Percentiles rank a stretch among this genome's conserved stretches.
phyloP scores from a whole-genome alignment of 73 alveolate genomes.

The Vitrella brassicaformis region DNA sequence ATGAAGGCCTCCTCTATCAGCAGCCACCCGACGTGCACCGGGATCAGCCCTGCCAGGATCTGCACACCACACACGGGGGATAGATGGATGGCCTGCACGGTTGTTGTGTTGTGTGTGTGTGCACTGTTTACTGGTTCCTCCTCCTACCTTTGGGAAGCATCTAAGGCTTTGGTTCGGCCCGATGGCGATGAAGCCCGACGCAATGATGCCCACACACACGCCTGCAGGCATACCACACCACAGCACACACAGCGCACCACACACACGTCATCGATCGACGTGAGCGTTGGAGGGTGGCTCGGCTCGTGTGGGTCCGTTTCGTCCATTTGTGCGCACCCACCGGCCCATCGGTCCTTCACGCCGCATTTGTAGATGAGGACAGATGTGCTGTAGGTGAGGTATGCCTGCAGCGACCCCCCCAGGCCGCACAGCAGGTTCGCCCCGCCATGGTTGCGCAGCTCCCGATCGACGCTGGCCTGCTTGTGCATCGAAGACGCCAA shows the following conservation, averaged over 20 bases:
- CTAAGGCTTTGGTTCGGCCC: too few species aligned
- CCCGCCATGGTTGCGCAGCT: constrained; percentile 8
- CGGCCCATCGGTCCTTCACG: constrained; percentile 11
- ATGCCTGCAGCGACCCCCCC: constrained; percentile 9
- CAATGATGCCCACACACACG: constrained; percentile 3
- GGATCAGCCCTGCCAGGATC: constrained; percentile 9
- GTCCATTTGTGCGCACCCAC: not conserved
- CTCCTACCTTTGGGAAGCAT: too few species aligned
- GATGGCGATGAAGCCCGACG: constrained; percentile 2
- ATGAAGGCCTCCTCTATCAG: constrained; percentile 12
- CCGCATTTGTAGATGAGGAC: constrained; percentile 16
- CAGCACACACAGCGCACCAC: too few species aligned
- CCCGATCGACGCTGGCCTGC: constrained; percentile 11
- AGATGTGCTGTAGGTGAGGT: constrained; percentile 13
- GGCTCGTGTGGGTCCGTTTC: too few species aligned
- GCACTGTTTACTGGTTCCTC: too few species aligned
- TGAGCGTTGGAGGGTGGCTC: too few species aligned
- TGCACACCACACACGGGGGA: too few species aligned
- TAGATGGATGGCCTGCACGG: too few species aligned
- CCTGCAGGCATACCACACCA: not conserved
- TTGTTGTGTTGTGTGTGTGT: too few species aligned
- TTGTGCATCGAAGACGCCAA: constrained; percentile 9
- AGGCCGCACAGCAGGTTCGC: constrained; percentile 9
- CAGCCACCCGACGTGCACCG: constrained; percentile 10
- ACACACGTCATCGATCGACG: too few species aligned